A percentile compares a stretch with the other conserved stretches of the same genome.
phyloP scores from a whole-genome alignment of 2,329 filamentous ascomycete species.

The Fusarium marasasianum region DNA sequence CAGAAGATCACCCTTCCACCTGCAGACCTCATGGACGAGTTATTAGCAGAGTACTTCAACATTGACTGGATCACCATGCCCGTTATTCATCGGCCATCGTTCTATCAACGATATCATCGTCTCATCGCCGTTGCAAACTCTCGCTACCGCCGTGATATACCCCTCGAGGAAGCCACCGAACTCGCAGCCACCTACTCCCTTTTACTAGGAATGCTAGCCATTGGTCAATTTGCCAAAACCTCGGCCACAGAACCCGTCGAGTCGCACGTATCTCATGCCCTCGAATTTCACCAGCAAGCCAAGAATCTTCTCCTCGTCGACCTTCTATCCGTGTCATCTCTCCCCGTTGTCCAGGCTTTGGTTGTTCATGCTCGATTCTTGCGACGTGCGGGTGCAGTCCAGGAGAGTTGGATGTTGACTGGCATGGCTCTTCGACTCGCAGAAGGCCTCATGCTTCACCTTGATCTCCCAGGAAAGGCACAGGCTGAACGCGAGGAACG shows the following conservation, averaged over 20 bases:
- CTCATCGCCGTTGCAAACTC: constrained; percentile 43
- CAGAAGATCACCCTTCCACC: constrained; percentile 41
- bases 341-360: constrained; percentile 39
- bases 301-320: constrained; percentile 37
- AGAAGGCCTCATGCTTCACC: constrained; percentile 37
- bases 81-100: constrained; percentile 37
- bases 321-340: constrained; percentile 31
- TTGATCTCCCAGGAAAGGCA: constrained; percentile 35
- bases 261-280: constrained; percentile 15
- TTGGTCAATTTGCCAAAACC: constrained; percentile 35
- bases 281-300: constrained; percentile 40
- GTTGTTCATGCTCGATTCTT: constrained; percentile 39
- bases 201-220: constrained; percentile 40
- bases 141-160: constrained; percentile 41
- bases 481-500: constrained; percentile 37
- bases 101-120: constrained; percentile 40
- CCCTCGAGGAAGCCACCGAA: constrained; percentile 40
- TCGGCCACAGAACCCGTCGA: neutral
- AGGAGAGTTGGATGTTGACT: constrained; percentile 40
- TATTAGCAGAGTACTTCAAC: constrained; percentile 39
- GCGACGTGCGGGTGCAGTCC: constrained; percentile 22
- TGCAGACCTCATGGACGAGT: constrained; percentile 41
- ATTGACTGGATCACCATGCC: constrained; percentile 41
- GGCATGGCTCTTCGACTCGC: constrained; percentile 40
- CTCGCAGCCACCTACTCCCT: constrained; percentile 39